Evolutionary conservation across 2,329 filamentous ascomycete genomes (phyloP), one percentile per base, ranked within the genome.

Genomic region (Botrytis byssoidea): DNA sequence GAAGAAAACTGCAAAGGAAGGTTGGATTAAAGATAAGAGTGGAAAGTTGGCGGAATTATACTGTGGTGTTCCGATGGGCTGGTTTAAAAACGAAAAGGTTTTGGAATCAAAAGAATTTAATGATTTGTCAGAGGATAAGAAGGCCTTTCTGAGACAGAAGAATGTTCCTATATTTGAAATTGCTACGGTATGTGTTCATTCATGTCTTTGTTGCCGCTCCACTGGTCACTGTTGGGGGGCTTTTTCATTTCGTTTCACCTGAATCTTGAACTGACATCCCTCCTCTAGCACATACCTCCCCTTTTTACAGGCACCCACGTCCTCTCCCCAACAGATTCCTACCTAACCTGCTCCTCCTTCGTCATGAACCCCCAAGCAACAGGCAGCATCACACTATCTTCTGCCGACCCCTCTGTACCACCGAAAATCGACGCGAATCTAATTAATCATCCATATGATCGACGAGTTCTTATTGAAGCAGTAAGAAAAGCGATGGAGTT

Each of bases 351-450:
- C 6, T 74, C 84, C 0, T 82, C 85, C 0, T 87, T 88, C 75
- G 75, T 86, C 32, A 86, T 87, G 81, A 88, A 91, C 77, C 83
- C 85, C 1, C 86, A 89, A 78, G 84, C 78, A 81, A 89, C 85
- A 7, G 92, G 92, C 18, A 86, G 85, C 2, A 90, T 94, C 5
- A 86, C 82, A 4, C 86, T 94, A 6, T 84, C 83, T 35, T 90
- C 88, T 0, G 82, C 87, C 0, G 86, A 93, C 78, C 91, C 91
- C 0, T 86, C 87, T 1, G 90, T 92, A 71, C 82, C 85, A 4
- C 92, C 92, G 0, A 81, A 86, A 4, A 91, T 93, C 76, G 83
- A 84, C 66, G 91, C 90, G 82, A 88, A 89, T 29, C 80, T 90
- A 86, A 89, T 88, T 1, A 81, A 81, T 0, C 84, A 88, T 66